Evolutionary conservation across 1,284 basidiomycete genomes (phyloP), one percentile per base, ranked within the genome.

Genomic region (Heterobasidion annosum): DNA sequence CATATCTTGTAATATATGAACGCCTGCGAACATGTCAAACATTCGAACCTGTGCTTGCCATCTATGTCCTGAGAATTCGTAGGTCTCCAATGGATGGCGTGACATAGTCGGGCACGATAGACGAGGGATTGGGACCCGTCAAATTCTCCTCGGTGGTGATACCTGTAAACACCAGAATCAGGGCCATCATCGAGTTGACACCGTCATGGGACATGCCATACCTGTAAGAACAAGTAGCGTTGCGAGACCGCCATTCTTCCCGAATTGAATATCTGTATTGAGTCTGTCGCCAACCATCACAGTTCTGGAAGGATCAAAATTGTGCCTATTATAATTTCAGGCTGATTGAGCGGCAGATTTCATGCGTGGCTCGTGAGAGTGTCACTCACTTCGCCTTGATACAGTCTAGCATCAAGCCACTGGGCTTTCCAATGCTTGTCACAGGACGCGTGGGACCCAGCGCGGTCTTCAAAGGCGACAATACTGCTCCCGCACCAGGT

Each of bases 251-350:
- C 93, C 93, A 48, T 81, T 80, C 67, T 91, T 79, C 48, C 93
- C 96, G 63, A 99, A 99, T 49, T 89, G 71, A 63, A 97, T 93
- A 70, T 99, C 97, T 1, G 97, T 99, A 63, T 92, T 87, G 57
- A 99, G 76, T 56, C 97, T 83, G 70, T 99, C 96, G 43, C 96
- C 96, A 45, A 98, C 79, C 90, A 99, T 97, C 64, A 99, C 82
- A 1, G 95, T 94, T 50, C 85, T 77, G 54, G 77, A 71, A 40
- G 88, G 88, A 68, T 98, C 89, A 66, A 92, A 94, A 48, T 89
- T 67, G 62, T 95, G 85, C 69, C 91, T 93, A 62, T n/a, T 48
- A 48, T n/a, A 43, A 44, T 16, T 45, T 60, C 45, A 59, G 55
- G 52, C 34, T 42, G 13, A 34, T 49, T 9, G 58, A 47, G n/a